These are phyloP conservation scores for Pseudoneurospora amorphoporcata DNA, from an alignment of 495 filamentous ascomycete genomes.

Conservation along the genomic window DNA sequence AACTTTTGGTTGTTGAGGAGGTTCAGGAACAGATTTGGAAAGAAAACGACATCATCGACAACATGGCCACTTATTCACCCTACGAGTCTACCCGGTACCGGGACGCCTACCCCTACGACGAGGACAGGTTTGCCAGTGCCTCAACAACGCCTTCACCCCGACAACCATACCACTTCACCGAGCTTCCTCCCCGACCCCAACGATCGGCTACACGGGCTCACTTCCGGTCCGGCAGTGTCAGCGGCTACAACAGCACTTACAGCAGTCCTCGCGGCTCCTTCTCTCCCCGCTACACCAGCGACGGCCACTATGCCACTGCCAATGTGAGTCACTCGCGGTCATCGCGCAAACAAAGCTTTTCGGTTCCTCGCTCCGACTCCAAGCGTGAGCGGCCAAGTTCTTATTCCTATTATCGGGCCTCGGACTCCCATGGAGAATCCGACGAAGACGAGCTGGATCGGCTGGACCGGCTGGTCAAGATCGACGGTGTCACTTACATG, in stretches of 20 bases:
- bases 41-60: slow-evolving; percentile 22
- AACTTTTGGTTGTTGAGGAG: slow-evolving; percentile 3
- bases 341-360: slow-evolving; percentile 41
- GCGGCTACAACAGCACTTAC: slow-evolving; percentile 11
- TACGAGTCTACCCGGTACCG: slow-evolving; percentile 33
- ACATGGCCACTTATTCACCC: slow-evolving; percentile 37
- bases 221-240: slow-evolving; percentile 32
- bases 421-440: slow-evolving; percentile 43
- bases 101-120: slow-evolving; percentile 29
- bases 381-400: slow-evolving; percentile 40
- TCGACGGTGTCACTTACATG: slow-evolving; percentile 37
- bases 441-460: slow-evolving; percentile 45
- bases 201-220: slow-evolving; percentile 38
- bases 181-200: slow-evolving; percentile 27
- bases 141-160: slow-evolving; percentile 42
- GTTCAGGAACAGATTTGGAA: slow-evolving; percentile 15
- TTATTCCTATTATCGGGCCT: slow-evolving; percentile 44
- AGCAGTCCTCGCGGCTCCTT: slow-evolving; percentile 29
- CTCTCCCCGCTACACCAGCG: slow-evolving; percentile 43
- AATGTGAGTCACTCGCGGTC: slow-evolving; percentile 41
- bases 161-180: slow-evolving; percentile 34
- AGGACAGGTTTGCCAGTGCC: slow-evolving; percentile 32
- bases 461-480: slow-evolving; percentile 24
- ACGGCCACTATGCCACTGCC: slow-evolving; percentile 46
- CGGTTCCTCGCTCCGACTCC: slow-evolving; percentile 31